These are phyloP conservation scores for Saccharomyces hybrid DNA, from an alignment of 1,139 yeast species.

Conservation along the genomic window DNA sequence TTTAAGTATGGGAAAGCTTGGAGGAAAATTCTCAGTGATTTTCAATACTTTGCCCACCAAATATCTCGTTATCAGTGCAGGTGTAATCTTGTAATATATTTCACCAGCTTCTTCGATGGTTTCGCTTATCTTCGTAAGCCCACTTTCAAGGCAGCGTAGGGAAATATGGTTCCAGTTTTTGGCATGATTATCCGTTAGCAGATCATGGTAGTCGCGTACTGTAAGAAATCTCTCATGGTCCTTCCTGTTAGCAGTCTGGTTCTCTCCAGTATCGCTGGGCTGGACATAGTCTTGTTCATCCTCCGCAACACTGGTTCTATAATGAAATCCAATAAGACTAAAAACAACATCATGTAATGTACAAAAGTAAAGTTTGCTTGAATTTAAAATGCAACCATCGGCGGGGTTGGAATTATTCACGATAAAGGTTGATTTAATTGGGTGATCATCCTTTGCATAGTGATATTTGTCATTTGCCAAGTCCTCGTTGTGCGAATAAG, in stretches of 20 bases:
- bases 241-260: not conserved
- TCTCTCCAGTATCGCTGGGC: conserved; percentile 5
- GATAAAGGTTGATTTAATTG: conserved; percentile 33
- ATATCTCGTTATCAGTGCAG: conserved; percentile 32
- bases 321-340: conserved; percentile 36
- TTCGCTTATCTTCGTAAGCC: conserved; percentile 39
- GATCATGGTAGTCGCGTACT: conserved; percentile 33
- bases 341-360: conserved; percentile 37
- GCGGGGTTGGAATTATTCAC: conserved; percentile 23
- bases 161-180: conserved; percentile 21
- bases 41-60: conserved; percentile 33
- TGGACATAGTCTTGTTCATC: conserved; percentile 27
- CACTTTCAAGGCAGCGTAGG: conserved; percentile 14
- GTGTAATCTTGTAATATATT: conserved; percentile 40
- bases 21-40: conserved; percentile 32
- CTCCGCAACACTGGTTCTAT: conserved; percentile 24
- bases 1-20: conserved; percentile 20
- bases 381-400: conserved; percentile 26
- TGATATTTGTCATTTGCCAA: conserved; percentile 23
- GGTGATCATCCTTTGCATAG: conserved; percentile 27
- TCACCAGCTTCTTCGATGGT: conserved; percentile 42
- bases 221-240: conserved; percentile 21
- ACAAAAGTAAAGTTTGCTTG: conserved; percentile 37
- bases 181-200: conserved; percentile 20
- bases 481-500: conserved; percentile 13